Evolutionary conservation across 2,329 filamentous ascomycete species (phyloP), one percentile per base, ranked within the genome.

Genomic region (Trichoderma brevicompactum): DNA sequence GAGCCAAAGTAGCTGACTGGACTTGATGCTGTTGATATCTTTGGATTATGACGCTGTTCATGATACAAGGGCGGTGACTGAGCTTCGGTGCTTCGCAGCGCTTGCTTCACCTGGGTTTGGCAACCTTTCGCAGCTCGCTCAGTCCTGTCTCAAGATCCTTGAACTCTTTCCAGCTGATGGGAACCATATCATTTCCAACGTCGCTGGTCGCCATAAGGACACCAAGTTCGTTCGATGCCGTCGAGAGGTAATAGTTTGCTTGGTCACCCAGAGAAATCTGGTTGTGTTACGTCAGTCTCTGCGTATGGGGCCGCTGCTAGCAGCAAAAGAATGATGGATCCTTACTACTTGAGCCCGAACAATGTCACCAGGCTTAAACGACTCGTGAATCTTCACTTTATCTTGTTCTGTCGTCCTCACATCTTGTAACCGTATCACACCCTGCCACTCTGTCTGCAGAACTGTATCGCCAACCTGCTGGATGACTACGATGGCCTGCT

Each of bases 391-490:
- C 76, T 91, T 92, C 49, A 97, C 92, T 71, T 92, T 92, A 76
- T 98, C 95, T 80, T 97, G 97, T 80, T 99, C 95, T 17, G 95
- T 97, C 3, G 93, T 92, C 64, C 95, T 85, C 40, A 99, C 92
- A 75, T 99, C 95, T 79, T 98, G 94, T 68, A 89, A 87, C 17
- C 93, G 86, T 67, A 97, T 93, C 68, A 96, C 81, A 5, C 91
- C 93, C 78, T 92, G 90, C 85, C 94, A 96, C 70, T 93, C 90
- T 58, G 92, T 90, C 70, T 91, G 85, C 67, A 91, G 82, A 46
- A 91, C 89, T 10, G 84, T 85, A 72, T 89, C 83, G 65, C 91
- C 87, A 32, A 97, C 90, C 66, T 94, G 90, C 66, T 97, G 85
- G 70, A 98, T 97, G 23, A 90, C 89, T 62, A 96, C 89, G 32